Base-by-base conservation (phyloP, 257 asterid species). In the Ilex aquifolium region DNA sequence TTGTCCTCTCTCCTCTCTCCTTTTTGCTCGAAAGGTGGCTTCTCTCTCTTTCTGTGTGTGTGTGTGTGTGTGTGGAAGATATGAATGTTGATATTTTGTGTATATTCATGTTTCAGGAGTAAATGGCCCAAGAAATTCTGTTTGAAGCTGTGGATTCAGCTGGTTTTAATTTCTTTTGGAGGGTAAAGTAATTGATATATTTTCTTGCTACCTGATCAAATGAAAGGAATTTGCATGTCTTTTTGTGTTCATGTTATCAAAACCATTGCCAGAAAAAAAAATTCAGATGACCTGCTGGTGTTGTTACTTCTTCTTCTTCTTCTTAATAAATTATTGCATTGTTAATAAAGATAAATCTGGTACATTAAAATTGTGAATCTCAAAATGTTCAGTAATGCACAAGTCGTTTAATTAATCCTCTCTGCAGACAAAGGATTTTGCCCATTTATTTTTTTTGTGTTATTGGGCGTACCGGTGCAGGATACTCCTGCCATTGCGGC, bases 91-190 rank as follows among this genome's bases (percentile, higher is more conserved):
- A 12, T 46, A 30, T 13, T 15, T 8, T 7, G 7, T 15, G 17
- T 7, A 49, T 49, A 7, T 49, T 11, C 17, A 66, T 68, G 51
- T 66, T 81, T 70, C 84, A 91, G 98, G 84, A 68, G 64, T 57
- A 77, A 77, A 72, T 91, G 97, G 98, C 98, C 97, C 3, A 71
- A 69, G 61, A 72, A 76, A 31, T 69, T 91, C 61, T 71, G 70
- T 54, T 44, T 65, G 78, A 91, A 75, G 76, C 67, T 91, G 44
- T 67, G 76, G 64, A 57, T 80, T 57, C 85, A 86, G 29, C 69
- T 86, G 44, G 65, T 83, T 67, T 67, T 91, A 27, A 84, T 86
- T 79, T 82, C 97, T 3, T 88, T 88, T 70, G 92, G 95, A 79
- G 97, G 98, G 98, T 88, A 78, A 27, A 15, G 16, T 49, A 44